A percentile compares a stretch with the other conserved stretches of the same genome.
Conservation (phyloP, 2,329 filamentous ascomycete species). For the Chaetomium sp. region DNA sequence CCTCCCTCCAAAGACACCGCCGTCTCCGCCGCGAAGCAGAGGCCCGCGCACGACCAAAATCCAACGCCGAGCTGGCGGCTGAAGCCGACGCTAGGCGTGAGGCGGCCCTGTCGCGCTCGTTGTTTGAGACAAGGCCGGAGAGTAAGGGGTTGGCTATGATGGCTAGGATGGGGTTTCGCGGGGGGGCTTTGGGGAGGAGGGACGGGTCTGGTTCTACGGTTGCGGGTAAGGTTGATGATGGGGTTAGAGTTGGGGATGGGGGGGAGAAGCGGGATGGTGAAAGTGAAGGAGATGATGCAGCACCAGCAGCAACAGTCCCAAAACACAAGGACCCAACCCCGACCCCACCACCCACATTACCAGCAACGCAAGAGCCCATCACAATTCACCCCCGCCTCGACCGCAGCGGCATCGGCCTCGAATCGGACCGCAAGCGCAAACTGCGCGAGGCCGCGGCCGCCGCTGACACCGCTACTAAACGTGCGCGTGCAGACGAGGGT, state of each 20-base stretch:
- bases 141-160: constrained; percentile 96
- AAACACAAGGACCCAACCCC: not conserved
- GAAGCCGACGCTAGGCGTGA: constrained; percentile 68
- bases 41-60: constrained; percentile 61
- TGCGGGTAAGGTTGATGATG: constrained; percentile 19
- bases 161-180: constrained; percentile 89
- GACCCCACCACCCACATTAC: not conserved
- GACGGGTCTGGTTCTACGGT: constrained; percentile 5
- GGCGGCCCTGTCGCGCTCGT: constrained; percentile 65
- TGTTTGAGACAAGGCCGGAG: constrained; percentile 50
- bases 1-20: constrained; percentile 48
- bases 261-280: not conserved
- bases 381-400: constrained; percentile 70
- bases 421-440: constrained; percentile 76
- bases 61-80: constrained; percentile 75
- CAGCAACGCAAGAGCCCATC: constrained; percentile 56
- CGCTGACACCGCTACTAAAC: constrained; percentile 23
- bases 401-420: constrained; percentile 75
- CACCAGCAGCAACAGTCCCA: not conserved
- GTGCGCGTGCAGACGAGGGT: constrained; percentile 48
- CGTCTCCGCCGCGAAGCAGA: constrained; percentile 58
- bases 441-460: constrained; percentile 54
- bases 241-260: not conserved
- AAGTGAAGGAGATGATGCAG: not conserved
- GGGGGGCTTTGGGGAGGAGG: constrained; percentile 58